Conservation (phyloP, 2,329 filamentous ascomycete genomes). For the Geosmithia morbida region DNA sequence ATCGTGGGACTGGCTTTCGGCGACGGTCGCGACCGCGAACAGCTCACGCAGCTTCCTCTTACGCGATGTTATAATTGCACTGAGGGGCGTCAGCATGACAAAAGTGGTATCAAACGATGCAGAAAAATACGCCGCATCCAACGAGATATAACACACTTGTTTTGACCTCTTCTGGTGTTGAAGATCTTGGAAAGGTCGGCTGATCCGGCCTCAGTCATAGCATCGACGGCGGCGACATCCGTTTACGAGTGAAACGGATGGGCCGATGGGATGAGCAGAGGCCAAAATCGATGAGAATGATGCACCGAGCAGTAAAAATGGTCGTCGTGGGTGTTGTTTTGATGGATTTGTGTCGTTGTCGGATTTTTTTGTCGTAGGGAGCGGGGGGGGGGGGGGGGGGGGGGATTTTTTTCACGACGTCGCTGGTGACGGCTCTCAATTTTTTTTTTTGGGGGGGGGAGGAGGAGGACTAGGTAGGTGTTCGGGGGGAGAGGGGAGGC, state of each 20-base stretch:
- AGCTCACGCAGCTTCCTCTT: conserved; percentile 86
- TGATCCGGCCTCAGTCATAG: conserved; percentile 57
- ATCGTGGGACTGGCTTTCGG: conserved; percentile 44
- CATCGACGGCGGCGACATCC: conserved; percentile 55
- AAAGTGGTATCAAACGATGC: conserved; percentile 30
- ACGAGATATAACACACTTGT: conserved; percentile 34
- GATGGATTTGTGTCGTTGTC: conserved; percentile 10
- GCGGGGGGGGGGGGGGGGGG: conserved; percentile 3
- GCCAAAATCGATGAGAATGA: conserved; percentile 3
- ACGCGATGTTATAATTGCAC: conserved; percentile 65
- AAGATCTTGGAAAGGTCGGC: conserved; percentile 52
- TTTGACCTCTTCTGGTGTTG: conserved; percentile 49
- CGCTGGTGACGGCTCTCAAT: conserved; percentile 5
- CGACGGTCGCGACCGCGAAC: conserved; percentile 63
- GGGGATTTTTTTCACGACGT: conserved; percentile 1
- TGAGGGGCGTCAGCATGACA: conserved; percentile 29
- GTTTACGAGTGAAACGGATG: conserved; percentile 23
- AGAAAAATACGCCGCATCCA: conserved; percentile 33
- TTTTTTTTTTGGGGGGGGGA: too few relatives aligned
- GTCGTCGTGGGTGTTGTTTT: conserved; percentile 3
- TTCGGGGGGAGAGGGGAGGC: background rate
- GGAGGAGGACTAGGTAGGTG: background rate
- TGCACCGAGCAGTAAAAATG: conserved; percentile 17
- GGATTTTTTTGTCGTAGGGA: conserved; percentile 5
- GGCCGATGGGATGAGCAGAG: background rate